These are phyloP conservation scores for Boletellus sp. DNA, from an alignment of 768 basidiomycete genomes.

Conservation along the genomic window DNA sequence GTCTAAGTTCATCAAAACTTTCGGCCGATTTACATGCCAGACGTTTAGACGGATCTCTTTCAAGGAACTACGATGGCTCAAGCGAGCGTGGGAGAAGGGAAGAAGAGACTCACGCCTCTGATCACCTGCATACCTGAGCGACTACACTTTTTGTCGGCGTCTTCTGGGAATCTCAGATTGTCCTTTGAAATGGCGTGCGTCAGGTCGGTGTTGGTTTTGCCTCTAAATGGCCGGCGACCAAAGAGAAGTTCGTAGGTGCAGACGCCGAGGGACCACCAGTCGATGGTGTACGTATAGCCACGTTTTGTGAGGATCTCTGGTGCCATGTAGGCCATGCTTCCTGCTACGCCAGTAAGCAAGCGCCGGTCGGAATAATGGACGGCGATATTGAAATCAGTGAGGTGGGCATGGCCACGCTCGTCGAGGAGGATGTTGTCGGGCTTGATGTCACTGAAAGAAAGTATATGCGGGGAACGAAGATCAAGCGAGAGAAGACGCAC, in stretches of 20 bases:
- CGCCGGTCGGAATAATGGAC: slow-evolving; percentile 91
- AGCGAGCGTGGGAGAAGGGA: slow-evolving; percentile 12
- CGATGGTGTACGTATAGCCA: slow-evolving; percentile 91
- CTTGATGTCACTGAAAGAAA: slow-evolving; percentile 73
- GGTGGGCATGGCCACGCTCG: slow-evolving; percentile 91
- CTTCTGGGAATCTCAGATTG: slow-evolving; percentile 84
- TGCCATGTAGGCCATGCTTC: slow-evolving; percentile 99
- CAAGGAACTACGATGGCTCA: slow-evolving; percentile 59
- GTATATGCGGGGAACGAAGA: neutral
- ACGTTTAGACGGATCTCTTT: slow-evolving; percentile 77
- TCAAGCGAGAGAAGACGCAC: slow-evolving; percentile 40
- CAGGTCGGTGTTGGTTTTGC: slow-evolving; percentile 87
- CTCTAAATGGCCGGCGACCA: slow-evolving; percentile 88
- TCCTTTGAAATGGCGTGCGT: slow-evolving; percentile 93
- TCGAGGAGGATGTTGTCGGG: slow-evolving; percentile 98
- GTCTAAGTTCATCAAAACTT: slow-evolving; percentile 73
- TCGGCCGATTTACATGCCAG: slow-evolving; percentile 82
- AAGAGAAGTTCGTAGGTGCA: slow-evolving; percentile 91
- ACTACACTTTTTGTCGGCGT: slow-evolving; percentile 75
- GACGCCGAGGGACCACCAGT: slow-evolving; percentile 97
- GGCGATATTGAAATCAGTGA: slow-evolving; percentile 98
- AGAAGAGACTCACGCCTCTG: slow-evolving; percentile 58
- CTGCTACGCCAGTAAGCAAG: slow-evolving; percentile 85
- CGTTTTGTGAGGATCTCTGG: slow-evolving; percentile 87
- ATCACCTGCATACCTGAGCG: slow-evolving; percentile 74